Conservation (phyloP, 108 stramenopile genomes). For the Nitzschia putrida region DNA sequence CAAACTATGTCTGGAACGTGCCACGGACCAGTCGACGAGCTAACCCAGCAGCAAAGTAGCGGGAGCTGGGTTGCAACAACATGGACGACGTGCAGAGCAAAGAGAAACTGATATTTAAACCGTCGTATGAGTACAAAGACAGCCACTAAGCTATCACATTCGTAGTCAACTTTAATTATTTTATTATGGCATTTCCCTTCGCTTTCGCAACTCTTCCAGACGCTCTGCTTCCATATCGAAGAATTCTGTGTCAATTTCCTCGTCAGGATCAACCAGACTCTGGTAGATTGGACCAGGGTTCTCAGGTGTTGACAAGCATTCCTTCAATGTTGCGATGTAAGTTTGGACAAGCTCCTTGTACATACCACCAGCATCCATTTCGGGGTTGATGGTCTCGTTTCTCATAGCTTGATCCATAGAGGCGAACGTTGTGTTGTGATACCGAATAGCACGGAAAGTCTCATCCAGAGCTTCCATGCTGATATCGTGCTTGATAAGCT, state of each 20-base stretch:
- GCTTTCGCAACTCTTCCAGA: conserved; percentile 36
- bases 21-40: no score
- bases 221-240: conserved; percentile 66
- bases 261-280: conserved; percentile 63
- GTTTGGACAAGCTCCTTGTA: conserved; percentile 49
- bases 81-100: no score
- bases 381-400: conserved; percentile 59
- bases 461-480: conserved; percentile 66
- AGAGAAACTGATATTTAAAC: no score
- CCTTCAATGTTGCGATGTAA: conserved; percentile 44
- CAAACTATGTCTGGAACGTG: no score
- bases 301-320: conserved; percentile 46
- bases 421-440: conserved; percentile 70
- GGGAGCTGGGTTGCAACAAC: no score
- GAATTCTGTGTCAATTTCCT: conserved; percentile 60
- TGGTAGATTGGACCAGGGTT: conserved; percentile 71
- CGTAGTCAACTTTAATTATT: background rate
- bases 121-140: no score
- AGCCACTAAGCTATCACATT: no score
- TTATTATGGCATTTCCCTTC: conserved; percentile 26
- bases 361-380: conserved; percentile 51
- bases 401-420: conserved; percentile 68
- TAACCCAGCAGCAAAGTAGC: no score
- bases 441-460: conserved; percentile 65
- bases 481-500: conserved; percentile 56